Evolutionary conservation across 768 basidiomycete genomes (phyloP).

Genomic region (Suillus subalutaceus): DNA sequence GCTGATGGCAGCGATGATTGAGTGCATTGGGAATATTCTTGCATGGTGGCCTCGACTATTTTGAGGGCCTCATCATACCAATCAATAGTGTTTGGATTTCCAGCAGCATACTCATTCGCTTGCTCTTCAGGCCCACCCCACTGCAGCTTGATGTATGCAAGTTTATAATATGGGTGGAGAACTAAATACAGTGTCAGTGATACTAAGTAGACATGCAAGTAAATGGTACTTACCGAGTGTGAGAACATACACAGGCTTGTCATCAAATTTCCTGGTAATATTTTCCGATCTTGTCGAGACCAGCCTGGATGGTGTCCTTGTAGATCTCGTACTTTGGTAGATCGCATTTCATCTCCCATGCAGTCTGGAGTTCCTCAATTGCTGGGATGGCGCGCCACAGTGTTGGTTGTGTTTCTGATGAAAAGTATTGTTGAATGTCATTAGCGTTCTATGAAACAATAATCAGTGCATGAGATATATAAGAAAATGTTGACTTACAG

Average conservation of each 20-base stretch:
- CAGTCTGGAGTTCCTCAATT: constrained; percentile 29
- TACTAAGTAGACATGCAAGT: neutral
- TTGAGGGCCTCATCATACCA: no score
- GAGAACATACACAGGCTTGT: constrained; percentile 22
- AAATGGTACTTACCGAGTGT: constrained; percentile 25
- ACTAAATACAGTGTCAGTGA: constrained; percentile 16
- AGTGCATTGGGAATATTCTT: no score
- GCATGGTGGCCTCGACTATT: no score
- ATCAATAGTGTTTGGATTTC: no score
- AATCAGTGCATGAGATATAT: constrained; percentile 8
- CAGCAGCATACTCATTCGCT: no score
- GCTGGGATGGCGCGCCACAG: constrained; percentile 31
- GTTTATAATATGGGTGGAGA: constrained; percentile 37
- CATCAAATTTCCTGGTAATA: constrained; percentile 25
- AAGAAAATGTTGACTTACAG: constrained; percentile 11
- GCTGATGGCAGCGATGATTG: neutral
- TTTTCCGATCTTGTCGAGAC: constrained; percentile 28
- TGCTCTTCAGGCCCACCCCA: no score
- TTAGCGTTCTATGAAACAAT: constrained; percentile 27
- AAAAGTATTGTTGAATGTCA: constrained; percentile 20
- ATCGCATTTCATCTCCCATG: constrained; percentile 29
- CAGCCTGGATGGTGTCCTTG: constrained; percentile 21
- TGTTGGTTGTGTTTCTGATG: constrained; percentile 26
- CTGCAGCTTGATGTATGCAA: no score
- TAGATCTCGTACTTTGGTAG: constrained; percentile 18